Evolutionary conservation across 495 filamentous ascomycete genomes (phyloP).

Genomic region (Talaromyces thailandensis): DNA sequence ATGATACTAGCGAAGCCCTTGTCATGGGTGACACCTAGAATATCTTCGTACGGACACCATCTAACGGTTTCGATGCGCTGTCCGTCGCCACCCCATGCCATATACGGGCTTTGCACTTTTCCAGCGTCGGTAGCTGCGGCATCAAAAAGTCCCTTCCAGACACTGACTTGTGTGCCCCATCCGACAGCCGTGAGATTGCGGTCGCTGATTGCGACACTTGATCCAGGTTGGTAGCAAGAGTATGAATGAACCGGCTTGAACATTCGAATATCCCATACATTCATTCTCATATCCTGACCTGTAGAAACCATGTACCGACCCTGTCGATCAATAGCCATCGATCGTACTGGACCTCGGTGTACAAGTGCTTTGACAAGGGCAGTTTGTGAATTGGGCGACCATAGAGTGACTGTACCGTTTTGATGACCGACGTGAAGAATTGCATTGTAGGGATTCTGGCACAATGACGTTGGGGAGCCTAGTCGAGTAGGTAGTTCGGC

Average conservation of each 20-base stretch:
- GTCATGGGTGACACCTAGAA: constrained; percentile 76
- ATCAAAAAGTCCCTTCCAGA: constrained; percentile 83
- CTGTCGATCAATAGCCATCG: constrained; percentile 75
- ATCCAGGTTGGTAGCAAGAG: constrained; percentile 78
- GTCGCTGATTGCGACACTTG: constrained; percentile 80
- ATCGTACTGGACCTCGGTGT: constrained; percentile 88
- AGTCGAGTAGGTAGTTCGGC: constrained; percentile 73
- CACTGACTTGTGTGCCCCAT: constrained; percentile 80
- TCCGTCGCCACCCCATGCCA: constrained; percentile 86
- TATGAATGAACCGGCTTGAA: constrained; percentile 88
- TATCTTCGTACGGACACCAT: constrained; percentile 94
- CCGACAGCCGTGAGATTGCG: constrained; percentile 78
- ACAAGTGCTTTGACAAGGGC: constrained; percentile 88
- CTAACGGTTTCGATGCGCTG: constrained; percentile 67
- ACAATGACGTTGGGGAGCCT: constrained; percentile 74
- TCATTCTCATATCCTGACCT: constrained; percentile 86
- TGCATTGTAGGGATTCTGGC: constrained; percentile 85
- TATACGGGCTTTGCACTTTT: constrained; percentile 82
- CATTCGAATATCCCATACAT: constrained; percentile 93
- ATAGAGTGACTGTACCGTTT: constrained; percentile 87
- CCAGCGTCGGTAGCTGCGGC: constrained; percentile 59
- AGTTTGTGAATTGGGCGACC: constrained; percentile 87
- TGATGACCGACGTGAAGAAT: constrained; percentile 87
- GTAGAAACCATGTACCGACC: constrained; percentile 94
- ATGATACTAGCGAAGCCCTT: constrained; percentile 82